Evolutionary conservation across 2,329 filamentous ascomycete species (phyloP).

Genomic region (Chaetomium sp.): DNA sequence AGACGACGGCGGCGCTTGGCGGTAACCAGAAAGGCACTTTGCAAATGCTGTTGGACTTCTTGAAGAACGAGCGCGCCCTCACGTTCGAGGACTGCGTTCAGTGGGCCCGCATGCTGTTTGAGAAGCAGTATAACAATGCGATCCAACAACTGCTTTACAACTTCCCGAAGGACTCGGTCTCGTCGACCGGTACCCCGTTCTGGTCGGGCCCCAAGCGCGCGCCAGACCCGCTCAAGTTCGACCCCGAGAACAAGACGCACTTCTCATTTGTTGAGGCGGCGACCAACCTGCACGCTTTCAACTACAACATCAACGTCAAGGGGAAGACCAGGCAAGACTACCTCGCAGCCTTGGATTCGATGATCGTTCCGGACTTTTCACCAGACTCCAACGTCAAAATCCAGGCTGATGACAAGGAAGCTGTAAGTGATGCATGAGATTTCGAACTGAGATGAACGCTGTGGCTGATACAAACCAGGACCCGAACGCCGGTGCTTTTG

Average conservation of each 20-base stretch:
- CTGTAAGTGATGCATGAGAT: constrained; percentile 52
- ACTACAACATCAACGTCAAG: constrained; percentile 93
- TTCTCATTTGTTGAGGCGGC: constrained; percentile 84
- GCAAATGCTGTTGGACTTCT: constrained; percentile 84
- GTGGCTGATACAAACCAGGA: constrained; percentile 55
- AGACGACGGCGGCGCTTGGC: constrained; percentile 83
- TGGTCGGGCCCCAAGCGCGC: constrained; percentile 99
- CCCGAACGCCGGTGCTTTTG: constrained; percentile 68
- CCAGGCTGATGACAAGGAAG: constrained; percentile 92
- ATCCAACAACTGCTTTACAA: constrained; percentile 95
- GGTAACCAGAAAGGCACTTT: constrained; percentile 94
- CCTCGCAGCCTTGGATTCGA: constrained; percentile 77
- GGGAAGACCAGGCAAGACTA: constrained; percentile 72
- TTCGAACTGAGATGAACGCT: background rate
- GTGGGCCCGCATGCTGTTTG: constrained; percentile 92
- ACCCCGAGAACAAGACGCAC: constrained; percentile 81
- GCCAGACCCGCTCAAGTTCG: constrained; percentile 87
- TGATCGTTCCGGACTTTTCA: constrained; percentile 94
- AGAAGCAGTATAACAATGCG: constrained; percentile 95
- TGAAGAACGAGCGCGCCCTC: constrained; percentile 88
- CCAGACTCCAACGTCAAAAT: constrained; percentile 93
- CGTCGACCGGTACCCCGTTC: constrained; percentile 86
- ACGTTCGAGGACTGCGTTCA: constrained; percentile 95
- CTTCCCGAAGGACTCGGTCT: constrained; percentile 92
- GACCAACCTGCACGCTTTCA: constrained; percentile 93